Conservation (phyloP, 257 asterid species). For the Rauvolfia tetraphylla region DNA sequence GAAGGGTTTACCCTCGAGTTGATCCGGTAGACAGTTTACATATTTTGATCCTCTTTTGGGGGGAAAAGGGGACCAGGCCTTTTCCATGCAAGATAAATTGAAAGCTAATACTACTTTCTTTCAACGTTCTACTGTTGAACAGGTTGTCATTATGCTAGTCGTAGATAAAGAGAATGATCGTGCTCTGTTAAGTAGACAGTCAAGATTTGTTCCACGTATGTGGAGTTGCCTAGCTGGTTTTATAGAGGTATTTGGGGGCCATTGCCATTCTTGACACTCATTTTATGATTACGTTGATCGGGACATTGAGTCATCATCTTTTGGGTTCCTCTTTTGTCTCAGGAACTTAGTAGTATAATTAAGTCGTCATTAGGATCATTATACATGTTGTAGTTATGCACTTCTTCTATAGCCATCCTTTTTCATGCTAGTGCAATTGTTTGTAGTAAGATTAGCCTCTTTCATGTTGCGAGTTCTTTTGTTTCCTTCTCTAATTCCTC, state of each 20-base stretch:
- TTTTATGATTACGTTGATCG: neutral
- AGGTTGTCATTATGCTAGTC: slow-evolving; percentile 97
- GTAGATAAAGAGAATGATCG: slow-evolving; percentile 87
- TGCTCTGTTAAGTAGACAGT: slow-evolving; percentile 78
- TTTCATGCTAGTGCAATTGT: neutral
- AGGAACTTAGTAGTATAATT: slow-evolving; percentile 4
- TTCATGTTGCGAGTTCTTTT: neutral
- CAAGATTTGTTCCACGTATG: slow-evolving; percentile 95
- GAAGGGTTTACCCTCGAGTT: slow-evolving; percentile 85
- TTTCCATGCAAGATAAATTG: slow-evolving; percentile 4
- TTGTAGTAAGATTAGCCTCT: neutral
- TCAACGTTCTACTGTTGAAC: slow-evolving; percentile 20
- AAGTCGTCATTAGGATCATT: neutral
- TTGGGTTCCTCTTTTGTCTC: neutral
- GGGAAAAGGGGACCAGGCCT: neutral
- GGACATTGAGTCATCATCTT: neutral
- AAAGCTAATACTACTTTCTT: slow-evolving; percentile 2
- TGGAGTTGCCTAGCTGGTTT: slow-evolving; percentile 99
- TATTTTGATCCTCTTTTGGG: slow-evolving; percentile 2
- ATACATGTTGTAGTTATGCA: neutral
- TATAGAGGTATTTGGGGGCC: slow-evolving; percentile 59
- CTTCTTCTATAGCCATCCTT: neutral
- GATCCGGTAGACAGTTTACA: slow-evolving; percentile 69
- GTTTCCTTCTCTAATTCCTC: neutral
- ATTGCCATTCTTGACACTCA: neutral